Evolutionary conservation across 305 asterid genomes (phyloP), one percentile per base, ranked within the genome.

Genomic region (Solanum hybrid): DNA sequence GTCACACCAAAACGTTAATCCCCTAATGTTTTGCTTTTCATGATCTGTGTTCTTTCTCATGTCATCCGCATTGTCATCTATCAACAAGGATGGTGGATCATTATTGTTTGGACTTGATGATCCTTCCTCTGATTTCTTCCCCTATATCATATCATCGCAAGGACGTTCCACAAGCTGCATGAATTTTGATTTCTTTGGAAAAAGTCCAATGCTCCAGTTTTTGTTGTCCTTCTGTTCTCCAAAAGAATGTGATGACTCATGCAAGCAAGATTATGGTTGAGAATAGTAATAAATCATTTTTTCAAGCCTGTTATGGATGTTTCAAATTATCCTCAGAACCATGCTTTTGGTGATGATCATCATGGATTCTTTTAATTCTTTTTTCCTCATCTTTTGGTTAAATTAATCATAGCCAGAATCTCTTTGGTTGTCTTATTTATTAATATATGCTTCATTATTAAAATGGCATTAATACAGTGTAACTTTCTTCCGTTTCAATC

Each of bases 1-100:
- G 91, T 92, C 91, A 35, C 93, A 91, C 92, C 93, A 92, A 42
- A 88, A 84, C 36, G 20, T 64, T 60, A 10, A 91, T 9, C 7
- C 24, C 64, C n/a, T 22, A 7, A 7, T 81, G 34, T 86, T 90
- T 5, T 79, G 79, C 73, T 17, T 87, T 79, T 37, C 78, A 66
- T 85, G 75, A 72, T 27, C 35, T 24, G 12, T 38, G 5, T 86
- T 80, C 90, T 87, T 90, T 71, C 42, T 88, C 60, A 56, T n/a
- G 81, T 89, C 86, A 27, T 64, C 88, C 5, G 51, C 20, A 46
- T 84, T 72, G n/a, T 9, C 71, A n/a, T 31, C 88, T 51, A 66
- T 77, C 80, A 31, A 89, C 87, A 88, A 60, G 5, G 64, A 14
- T 71, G 89, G 89, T 34, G 11, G 31, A 60, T 60, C 71, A 60